phyloP scores from a whole-genome alignment of 345 rosid species.

The Limnanthes douglasii region DNA sequence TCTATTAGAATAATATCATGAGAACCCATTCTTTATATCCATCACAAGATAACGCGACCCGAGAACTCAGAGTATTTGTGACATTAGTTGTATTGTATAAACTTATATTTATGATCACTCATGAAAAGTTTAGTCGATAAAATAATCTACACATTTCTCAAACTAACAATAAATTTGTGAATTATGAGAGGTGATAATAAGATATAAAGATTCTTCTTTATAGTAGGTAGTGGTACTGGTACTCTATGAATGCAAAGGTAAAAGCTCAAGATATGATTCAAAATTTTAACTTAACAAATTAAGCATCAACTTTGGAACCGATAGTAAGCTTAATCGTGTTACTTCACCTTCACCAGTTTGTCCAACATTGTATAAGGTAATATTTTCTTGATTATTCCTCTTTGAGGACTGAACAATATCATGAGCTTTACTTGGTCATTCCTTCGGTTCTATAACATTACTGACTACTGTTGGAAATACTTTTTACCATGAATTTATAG shows the following conservation, averaged over 20 bases:
- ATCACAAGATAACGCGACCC: slow-evolving; percentile 1
- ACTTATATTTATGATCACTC: slow-evolving; percentile 17
- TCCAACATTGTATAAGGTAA: slow-evolving; percentile 12
- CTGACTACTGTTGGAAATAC: slow-evolving; percentile 13
- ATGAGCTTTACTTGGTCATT: slow-evolving; percentile 12
- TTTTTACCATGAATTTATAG: slow-evolving; percentile 15
- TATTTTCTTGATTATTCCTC: slow-evolving; percentile 20
- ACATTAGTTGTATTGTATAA: too few species aligned
- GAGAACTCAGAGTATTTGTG: too few species aligned
- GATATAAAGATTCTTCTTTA: slow-evolving; percentile 14
- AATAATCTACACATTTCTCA: slow-evolving; percentile 13
- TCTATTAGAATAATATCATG: slow-evolving; percentile 33
- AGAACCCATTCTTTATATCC: slow-evolving; percentile 14
- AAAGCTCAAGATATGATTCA: too few species aligned
- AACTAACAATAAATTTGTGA: slow-evolving; percentile 8
- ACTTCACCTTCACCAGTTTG: slow-evolving; percentile 18
- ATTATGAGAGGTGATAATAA: slow-evolving; percentile 11
- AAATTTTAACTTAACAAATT: too few species aligned
- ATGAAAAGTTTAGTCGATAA: slow-evolving; percentile 12
- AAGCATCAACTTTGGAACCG: too few species aligned
- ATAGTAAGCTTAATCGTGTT: slow-evolving; percentile 8
- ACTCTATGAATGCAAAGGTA: slow-evolving; percentile 10
- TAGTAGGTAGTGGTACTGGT: slow-evolving; percentile 6
- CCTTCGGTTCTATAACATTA: slow-evolving; percentile 12
- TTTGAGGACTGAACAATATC: slow-evolving; percentile 15